phyloP scores from a whole-genome alignment of 768 basidiomycete species.

The Rhizopogon roseolus region DNA sequence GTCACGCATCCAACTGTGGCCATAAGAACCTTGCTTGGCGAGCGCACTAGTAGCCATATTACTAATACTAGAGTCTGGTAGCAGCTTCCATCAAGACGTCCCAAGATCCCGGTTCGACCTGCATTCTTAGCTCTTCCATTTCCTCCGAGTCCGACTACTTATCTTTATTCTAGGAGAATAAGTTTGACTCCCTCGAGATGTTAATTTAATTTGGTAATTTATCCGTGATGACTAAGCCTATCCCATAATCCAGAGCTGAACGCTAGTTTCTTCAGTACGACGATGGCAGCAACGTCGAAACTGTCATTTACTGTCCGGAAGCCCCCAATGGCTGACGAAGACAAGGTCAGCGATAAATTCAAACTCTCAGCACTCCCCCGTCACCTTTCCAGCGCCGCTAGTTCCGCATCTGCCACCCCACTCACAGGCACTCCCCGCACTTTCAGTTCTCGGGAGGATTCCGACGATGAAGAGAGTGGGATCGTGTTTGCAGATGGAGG shows the following conservation, averaged over 20 bases:
- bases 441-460: slow-evolving; percentile 20
- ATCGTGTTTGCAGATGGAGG: slow-evolving; percentile 19
- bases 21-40: too few relatives aligned
- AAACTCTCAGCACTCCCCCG: slow-evolving; percentile 60
- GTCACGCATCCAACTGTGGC: too few relatives aligned
- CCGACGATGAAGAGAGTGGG: slow-evolving; percentile 20
- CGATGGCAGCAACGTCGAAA: slow-evolving; percentile 30
- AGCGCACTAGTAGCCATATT: too few relatives aligned
- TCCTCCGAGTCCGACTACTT: too few relatives aligned
- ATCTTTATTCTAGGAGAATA: too few relatives aligned
- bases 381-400: slow-evolving; percentile 37
- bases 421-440: slow-evolving; percentile 47
- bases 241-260: neutral
- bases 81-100: too few relatives aligned
- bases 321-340: slow-evolving; percentile 61
- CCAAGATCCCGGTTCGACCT: too few relatives aligned
- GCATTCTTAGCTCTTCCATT: too few relatives aligned
- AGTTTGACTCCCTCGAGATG: too few relatives aligned
- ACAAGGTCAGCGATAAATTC: slow-evolving; percentile 57
- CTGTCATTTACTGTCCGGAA: slow-evolving; percentile 85
- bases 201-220: too few relatives aligned
- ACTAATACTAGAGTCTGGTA: too few relatives aligned
- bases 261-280: neutral
- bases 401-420: slow-evolving; percentile 49
- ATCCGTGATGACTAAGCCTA: neutral